Conservation (phyloP, 805 yeast genomes). For the Metschnikowia lachancei region DNA sequence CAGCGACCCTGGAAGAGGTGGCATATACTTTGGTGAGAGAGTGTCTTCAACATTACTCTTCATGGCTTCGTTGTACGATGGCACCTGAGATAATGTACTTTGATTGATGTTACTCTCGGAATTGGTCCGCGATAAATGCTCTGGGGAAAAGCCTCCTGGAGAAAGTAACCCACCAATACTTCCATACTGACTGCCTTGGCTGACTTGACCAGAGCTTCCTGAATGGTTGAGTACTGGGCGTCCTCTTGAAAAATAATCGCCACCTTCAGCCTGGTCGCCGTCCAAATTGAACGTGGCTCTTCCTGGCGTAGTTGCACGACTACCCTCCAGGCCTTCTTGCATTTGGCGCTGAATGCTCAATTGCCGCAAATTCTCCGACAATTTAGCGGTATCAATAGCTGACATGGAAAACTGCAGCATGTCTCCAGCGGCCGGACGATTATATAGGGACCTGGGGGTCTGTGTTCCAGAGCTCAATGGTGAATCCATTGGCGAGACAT, state of each 20-base stretch:
- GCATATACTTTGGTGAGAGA: slow-evolving; percentile 71
- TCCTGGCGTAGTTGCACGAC: slow-evolving; percentile 20
- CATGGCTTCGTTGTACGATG: slow-evolving; percentile 80
- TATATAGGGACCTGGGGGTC: slow-evolving; percentile 32
- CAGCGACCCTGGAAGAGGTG: slow-evolving; percentile 45
- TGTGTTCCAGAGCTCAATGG: slow-evolving; percentile 44
- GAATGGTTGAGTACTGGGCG: slow-evolving; percentile 12
- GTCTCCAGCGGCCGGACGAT: slow-evolving; percentile 13
- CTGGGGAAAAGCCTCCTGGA: slow-evolving; percentile 50
- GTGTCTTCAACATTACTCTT: slow-evolving; percentile 49
- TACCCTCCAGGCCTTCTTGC: slow-evolving; percentile 28
- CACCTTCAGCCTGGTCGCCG: slow-evolving; percentile 22
- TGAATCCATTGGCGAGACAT: slow-evolving; percentile 50
- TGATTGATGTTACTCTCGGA: slow-evolving; percentile 41
- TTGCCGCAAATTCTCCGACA: slow-evolving; percentile 52
- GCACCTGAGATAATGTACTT: slow-evolving; percentile 54
- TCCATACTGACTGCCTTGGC: slow-evolving; percentile 6
- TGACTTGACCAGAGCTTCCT: slow-evolving; percentile 9
- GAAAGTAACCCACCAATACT: slow-evolving; percentile 15
- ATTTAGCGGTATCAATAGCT: slow-evolving; percentile 37
- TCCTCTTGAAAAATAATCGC: slow-evolving; percentile 34
- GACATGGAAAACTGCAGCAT: slow-evolving; percentile 33
- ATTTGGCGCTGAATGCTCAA: slow-evolving; percentile 49
- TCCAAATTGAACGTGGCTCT: slow-evolving; percentile 37
- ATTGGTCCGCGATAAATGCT: slow-evolving; percentile 57